Percentiles rank a stretch among this genome's conserved stretches.
These are phyloP conservation scores for Verticillium zaregamsianum DNA, from an alignment of 2,329 filamentous ascomycete species.

Conservation along the genomic window DNA sequence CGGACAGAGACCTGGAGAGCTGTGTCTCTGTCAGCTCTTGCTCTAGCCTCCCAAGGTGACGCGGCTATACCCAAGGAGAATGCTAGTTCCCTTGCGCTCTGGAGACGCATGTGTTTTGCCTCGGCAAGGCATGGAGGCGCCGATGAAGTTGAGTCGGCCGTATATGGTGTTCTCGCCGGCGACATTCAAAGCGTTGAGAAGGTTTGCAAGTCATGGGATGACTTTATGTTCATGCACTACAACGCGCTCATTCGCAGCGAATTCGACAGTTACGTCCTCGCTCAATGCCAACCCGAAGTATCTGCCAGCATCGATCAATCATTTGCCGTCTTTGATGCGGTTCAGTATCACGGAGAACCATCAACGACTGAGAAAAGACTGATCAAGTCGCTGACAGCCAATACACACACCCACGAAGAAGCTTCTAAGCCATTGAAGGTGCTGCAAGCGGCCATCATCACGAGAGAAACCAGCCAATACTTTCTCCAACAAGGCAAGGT, in stretches of 20 bases:
- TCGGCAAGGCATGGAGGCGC: slow-evolving; percentile 64
- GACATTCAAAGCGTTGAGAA: slow-evolving; percentile 74
- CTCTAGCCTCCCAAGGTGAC: slow-evolving; percentile 45
- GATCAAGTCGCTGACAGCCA: slow-evolving; percentile 55
- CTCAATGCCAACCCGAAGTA: slow-evolving; percentile 47
- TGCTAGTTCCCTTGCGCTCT: slow-evolving; percentile 53
- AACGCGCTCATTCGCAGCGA: slow-evolving; percentile 79
- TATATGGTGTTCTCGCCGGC: slow-evolving; percentile 86
- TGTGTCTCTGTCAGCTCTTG: slow-evolving; percentile 71
- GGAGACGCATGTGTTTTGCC: slow-evolving; percentile 74
- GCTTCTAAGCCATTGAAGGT: slow-evolving; percentile 65
- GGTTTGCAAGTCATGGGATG: slow-evolving; percentile 77
- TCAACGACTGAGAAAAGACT: slow-evolving; percentile 51
- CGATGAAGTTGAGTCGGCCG: slow-evolving; percentile 79
- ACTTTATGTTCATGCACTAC: slow-evolving; percentile 81
- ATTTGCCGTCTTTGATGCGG: slow-evolving; percentile 61
- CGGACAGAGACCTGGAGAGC: slow-evolving; percentile 87
- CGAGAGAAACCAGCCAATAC: slow-evolving; percentile 54
- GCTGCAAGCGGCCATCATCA: slow-evolving; percentile 71
- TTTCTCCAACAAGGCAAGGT: slow-evolving; percentile 55
- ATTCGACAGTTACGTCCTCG: slow-evolving; percentile 68
- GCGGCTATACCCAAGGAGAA: slow-evolving; percentile 35
- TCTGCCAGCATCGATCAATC: slow-evolving; percentile 51
- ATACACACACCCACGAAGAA: slow-evolving; percentile 52
- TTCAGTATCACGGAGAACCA: slow-evolving; percentile 57